These are phyloP conservation scores for Penstemon newberryi DNA, from an alignment of 257 asterid genomes.

Conservation along the genomic window DNA sequence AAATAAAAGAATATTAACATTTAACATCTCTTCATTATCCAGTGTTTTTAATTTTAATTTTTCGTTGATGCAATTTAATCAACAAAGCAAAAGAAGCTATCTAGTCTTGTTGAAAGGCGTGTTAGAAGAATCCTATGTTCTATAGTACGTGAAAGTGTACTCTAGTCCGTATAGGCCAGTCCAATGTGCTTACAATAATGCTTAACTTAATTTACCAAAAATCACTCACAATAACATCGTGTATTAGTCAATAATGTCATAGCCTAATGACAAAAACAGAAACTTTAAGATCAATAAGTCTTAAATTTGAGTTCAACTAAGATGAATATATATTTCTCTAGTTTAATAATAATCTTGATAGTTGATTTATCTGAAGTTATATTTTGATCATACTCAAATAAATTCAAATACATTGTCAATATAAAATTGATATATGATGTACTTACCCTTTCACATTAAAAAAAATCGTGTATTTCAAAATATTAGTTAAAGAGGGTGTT, in stretches of 20 bases:
- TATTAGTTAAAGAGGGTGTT: too few species aligned
- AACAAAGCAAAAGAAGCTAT: conserved; percentile 26
- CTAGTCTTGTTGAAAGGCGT: conserved; percentile 40
- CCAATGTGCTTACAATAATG: neutral
- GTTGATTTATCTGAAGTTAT: too few species aligned
- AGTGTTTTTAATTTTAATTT: too few species aligned
- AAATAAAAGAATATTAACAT: too few species aligned
- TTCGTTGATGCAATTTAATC: conserved; percentile 29
- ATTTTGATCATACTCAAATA: too few species aligned
- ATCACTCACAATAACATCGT: too few species aligned
- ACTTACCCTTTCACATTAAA: too few species aligned
- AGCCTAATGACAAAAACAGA: neutral
- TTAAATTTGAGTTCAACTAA: neutral
- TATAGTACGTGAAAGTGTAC: conserved; percentile 1
- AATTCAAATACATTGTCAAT: too few species aligned
- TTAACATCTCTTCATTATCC: too few species aligned
- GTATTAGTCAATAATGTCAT: neutral
- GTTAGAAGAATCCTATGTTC: conserved; percentile 53
- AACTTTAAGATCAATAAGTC: neutral
- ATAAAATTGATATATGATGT: too few species aligned
- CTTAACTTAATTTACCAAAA: neutral
- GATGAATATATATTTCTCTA: neutral
- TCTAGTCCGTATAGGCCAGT: conserved; percentile 4
- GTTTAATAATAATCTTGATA: neutral
- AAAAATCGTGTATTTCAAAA: too few species aligned